Evolutionary conservation across 345 rosid species (phyloP).

Genomic region (Crucihimalaya himalaica): DNA sequence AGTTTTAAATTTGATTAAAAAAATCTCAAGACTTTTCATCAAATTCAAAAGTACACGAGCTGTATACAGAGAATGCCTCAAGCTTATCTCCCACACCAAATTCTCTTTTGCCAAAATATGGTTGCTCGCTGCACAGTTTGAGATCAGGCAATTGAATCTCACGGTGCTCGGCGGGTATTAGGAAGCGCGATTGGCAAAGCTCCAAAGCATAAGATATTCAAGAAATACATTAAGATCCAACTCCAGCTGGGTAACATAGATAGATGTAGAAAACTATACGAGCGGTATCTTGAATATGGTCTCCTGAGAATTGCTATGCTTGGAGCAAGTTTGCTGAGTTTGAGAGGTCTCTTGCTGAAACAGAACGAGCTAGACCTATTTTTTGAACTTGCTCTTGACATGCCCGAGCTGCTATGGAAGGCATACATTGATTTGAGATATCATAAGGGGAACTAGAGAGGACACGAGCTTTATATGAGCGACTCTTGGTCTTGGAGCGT

Average conservation of each 20-base stretch:
- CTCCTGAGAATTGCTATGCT: slow-evolving; percentile 76
- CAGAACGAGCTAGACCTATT: slow-evolving; percentile 33
- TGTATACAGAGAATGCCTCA: slow-evolving; percentile 57
- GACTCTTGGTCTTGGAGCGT: slow-evolving; percentile 46
- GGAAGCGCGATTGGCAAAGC: slow-evolving; percentile 77
- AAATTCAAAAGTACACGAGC: too few species aligned
- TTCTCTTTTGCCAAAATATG: slow-evolving; percentile 70
- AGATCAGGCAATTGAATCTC: slow-evolving; percentile 68
- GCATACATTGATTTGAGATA: neutral
- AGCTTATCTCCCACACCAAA: slow-evolving; percentile 64
- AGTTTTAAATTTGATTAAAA: too few species aligned
- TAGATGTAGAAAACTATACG: slow-evolving; percentile 49
- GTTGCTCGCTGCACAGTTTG: slow-evolving; percentile 80
- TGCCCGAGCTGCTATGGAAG: neutral
- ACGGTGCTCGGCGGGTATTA: slow-evolving; percentile 64
- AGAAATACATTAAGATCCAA: slow-evolving; percentile 72
- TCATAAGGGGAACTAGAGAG: neutral
- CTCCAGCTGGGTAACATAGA: slow-evolving; percentile 53
- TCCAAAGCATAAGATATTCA: slow-evolving; percentile 78
- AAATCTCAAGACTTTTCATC: too few species aligned
- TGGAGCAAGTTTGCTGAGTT: slow-evolving; percentile 74
- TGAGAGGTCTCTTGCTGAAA: slow-evolving; percentile 66
- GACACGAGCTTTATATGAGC: slow-evolving; percentile 15
- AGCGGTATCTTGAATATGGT: slow-evolving; percentile 75
- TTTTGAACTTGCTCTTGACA: neutral